A percentile compares a stretch with the other conserved stretches of the same genome.
Evolutionary conservation across 2,329 filamentous ascomycete species (phyloP).

Genomic region (Diplocarpon rosae): DNA sequence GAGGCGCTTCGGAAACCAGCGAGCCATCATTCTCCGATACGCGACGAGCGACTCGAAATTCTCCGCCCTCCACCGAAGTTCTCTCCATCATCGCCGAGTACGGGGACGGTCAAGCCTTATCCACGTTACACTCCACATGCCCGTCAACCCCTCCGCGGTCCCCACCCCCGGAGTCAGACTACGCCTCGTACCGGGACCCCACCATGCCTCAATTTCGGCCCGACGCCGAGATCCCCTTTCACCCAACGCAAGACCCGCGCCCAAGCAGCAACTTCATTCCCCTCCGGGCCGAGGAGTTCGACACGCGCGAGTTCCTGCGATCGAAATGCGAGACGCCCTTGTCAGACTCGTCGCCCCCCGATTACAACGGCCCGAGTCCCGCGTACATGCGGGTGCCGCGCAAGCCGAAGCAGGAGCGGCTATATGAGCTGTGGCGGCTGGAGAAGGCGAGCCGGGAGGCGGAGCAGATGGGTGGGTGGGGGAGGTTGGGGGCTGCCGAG

Average conservation of each 20-base stretch:
- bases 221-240: conserved; percentile 28
- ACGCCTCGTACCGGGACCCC: conserved; percentile 35
- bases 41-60: not conserved
- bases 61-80: conserved; percentile 8
- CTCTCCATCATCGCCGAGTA: conserved; percentile 8
- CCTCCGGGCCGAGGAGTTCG: conserved; percentile 15
- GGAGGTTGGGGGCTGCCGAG: conserved; percentile 65
- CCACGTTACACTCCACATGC: not conserved
- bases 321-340: not conserved
- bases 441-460: conserved; percentile 41
- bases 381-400: not conserved
- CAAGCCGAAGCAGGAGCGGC: conserved; percentile 5
- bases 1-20: not conserved
- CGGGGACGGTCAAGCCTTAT: conserved; percentile 5
- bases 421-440: conserved; percentile 18
- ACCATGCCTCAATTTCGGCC: conserved; percentile 61
- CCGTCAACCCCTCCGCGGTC: conserved; percentile 6
- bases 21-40: conserved; percentile 1
- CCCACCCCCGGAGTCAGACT: conserved; percentile 7
- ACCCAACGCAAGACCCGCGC: conserved; percentile 11
- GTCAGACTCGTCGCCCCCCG: not conserved
- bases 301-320: conserved; percentile 8
- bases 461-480: conserved; percentile 63
- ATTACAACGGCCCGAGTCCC: not conserved
- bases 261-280: conserved; percentile 6